Evolutionary conservation across 331 rosid species (phyloP), one percentile per base, ranked within the genome.

Genomic region (Phaseolus coccineus): DNA sequence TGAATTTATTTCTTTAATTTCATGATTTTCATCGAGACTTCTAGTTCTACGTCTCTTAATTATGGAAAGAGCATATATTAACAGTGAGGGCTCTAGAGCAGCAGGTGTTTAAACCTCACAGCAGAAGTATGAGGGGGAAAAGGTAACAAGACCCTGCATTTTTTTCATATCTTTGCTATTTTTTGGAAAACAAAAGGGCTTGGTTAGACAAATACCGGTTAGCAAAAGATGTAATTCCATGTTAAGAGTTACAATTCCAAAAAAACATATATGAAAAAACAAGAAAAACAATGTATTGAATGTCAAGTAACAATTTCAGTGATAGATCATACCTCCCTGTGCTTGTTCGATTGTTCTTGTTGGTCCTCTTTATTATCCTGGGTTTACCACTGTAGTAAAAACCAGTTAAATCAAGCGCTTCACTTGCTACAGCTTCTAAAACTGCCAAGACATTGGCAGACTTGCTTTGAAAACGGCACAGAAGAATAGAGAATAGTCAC

Each of bases 381-480:
- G 96, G 97, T 84, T 90, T 93, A 61, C 98, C 98, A 82, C 97
- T 91, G 77, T 84, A 90, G 92, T 89, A 95, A 78, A 93, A 90
- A 74, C 98, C 93, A 27, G 98, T 95, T 84, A 93, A 82, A 83
- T 93, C 98, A 71, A 95, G 94, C 28, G 98, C 97, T 80, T 95
- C 89, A 77, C 93, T 93, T 64, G 97, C 99, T 82, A 93, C 98
- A 69, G 85, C 94, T 72, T 96, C 97, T 88, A 95, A 86, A 84
- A 93, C 94, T 59, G 96, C 96, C 89, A 95, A 86, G 74, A 95
- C 96, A 62, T 93, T 95, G 90, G 96, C 99, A 80, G 96, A 90
- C 90, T 95, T 95, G 92, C 96, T 94, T 90, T 85, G 83, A 75
- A 66, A 87, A 83, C 76, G 84, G 50, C 75, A 84, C 67, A 79